These are phyloP conservation scores for Silene vulgaris DNA, from an alignment of 179 eudicot species.

Conservation along the genomic window DNA sequence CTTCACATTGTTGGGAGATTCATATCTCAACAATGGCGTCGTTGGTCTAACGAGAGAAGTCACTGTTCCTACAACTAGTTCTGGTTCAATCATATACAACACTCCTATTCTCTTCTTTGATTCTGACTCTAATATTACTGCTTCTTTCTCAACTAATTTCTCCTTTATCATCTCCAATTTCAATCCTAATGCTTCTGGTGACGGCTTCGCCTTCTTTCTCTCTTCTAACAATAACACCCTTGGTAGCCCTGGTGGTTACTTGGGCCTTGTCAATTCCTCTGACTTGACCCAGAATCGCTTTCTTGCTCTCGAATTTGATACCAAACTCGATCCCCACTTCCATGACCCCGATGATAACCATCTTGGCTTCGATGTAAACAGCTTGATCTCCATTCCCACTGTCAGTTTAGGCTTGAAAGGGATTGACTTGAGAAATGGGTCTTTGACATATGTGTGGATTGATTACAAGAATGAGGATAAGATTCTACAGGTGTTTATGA, in stretches of 20 bases:
- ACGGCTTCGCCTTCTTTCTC: slow-evolving; percentile 72
- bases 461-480: slow-evolving; percentile 50
- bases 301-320: slow-evolving; percentile 76
- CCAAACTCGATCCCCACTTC: slow-evolving; percentile 49
- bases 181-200: slow-evolving; percentile 57
- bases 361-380: slow-evolving; percentile 73
- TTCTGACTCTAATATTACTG: slow-evolving; percentile 43
- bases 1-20: slow-evolving; percentile 72
- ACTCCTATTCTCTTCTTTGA: slow-evolving; percentile 56
- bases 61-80: slow-evolving; percentile 63
- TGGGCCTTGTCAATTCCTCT: slow-evolving; percentile 75
- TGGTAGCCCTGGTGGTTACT: slow-evolving; percentile 71
- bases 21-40: slow-evolving; percentile 58
- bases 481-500: slow-evolving; percentile 48
- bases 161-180: slow-evolving; percentile 48
- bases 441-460: slow-evolving; percentile 60
- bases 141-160: slow-evolving; percentile 77
- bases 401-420: slow-evolving; percentile 32
- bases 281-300: slow-evolving; percentile 65
- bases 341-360: slow-evolving; percentile 75
- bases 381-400: slow-evolving; percentile 53
- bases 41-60: slow-evolving; percentile 60
- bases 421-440: slow-evolving; percentile 62
- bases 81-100: slow-evolving; percentile 68
- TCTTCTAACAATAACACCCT: slow-evolving; percentile 56